Base-by-base conservation (phyloP, 2,329 filamentous ascomycete species). In the Phyllosticta citriasiana region DNA sequence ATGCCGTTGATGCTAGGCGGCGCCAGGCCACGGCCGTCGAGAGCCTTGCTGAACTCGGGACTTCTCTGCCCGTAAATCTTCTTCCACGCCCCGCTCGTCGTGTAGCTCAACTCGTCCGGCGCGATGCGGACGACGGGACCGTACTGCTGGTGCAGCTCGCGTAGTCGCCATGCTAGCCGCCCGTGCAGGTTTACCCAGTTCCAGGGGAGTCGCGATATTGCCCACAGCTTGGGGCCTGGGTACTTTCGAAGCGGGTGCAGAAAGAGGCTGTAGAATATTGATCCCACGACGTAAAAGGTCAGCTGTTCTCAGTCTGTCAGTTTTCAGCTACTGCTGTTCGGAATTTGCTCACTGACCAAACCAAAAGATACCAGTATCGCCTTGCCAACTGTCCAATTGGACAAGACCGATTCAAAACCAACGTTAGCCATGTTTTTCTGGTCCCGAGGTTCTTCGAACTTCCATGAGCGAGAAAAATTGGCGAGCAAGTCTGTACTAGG, bases 171-270 rank as follows among this genome's bases (percentile, higher is more conserved):
- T 22, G 51, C 9, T 1, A 59, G 57, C 9, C 51, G 25, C 12
- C 57, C 57, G 6, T 53, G 8, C 4, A 59, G 6, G 50, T 53
- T 53, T 12, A 19, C 16, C 50, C 27, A 53, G 26, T 53, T 53
- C 50, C 30, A 60, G 1, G 73, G 71, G 4, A 76, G 58, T 9
- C 67, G 65, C 1, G 70, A 68, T 2, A 68, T 67, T 22, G 71
- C 67, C 25, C 69, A 67, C 4, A 72, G 60, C 19, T 69, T 68
- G 2, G 78, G 77, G 0, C 78, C 78, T 2, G 77, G 77, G 26
- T 75, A 75, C 51, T 74, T 72, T 14, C 68, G 66, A 0, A 79
- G 69, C 3, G 78, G 77, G 35, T 78, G 74, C 59, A 79, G 74
- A 63, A 70, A 78, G 19, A 74, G 62, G 60, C 72, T 73, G 66